Evolutionary conservation across 345 rosid species (phyloP).

Genomic region (Ceriops zippeliana): DNA sequence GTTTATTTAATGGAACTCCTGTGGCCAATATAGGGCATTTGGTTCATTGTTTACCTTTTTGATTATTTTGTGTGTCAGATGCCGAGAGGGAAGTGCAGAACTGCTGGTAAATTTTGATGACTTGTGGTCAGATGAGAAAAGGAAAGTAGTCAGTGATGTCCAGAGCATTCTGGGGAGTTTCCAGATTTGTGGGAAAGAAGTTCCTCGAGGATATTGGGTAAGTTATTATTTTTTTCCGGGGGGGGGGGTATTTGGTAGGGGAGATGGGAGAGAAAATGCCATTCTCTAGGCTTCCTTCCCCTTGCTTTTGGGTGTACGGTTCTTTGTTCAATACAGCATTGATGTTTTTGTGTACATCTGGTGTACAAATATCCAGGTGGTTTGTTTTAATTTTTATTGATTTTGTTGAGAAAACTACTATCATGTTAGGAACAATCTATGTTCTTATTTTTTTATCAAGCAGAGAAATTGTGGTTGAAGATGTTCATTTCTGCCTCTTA

Average conservation of each 20-base stretch:
- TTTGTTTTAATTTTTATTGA: too few species aligned
- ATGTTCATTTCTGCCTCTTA: not conserved
- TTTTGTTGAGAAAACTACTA: not conserved
- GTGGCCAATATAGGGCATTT: conserved; percentile 21
- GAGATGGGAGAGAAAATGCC: not conserved
- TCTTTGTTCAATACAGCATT: not conserved
- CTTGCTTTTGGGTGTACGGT: not conserved
- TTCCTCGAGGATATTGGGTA: conserved; percentile 98
- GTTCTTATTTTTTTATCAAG: conserved; percentile 7
- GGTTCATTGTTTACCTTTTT: conserved; percentile 26
- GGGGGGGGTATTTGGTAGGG: too few species aligned
- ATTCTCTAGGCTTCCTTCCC: not conserved
- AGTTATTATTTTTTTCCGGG: conserved; percentile 6
- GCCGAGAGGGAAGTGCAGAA: conserved; percentile 93
- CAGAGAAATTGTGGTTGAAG: not conserved
- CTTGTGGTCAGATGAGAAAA: conserved; percentile 48
- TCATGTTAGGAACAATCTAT: not conserved
- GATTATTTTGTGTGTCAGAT: conserved; percentile 48
- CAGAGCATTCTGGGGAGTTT: conserved; percentile 40
- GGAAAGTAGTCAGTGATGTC: conserved; percentile 27
- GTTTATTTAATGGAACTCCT: conserved; percentile 7
- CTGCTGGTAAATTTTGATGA: conserved; percentile 81
- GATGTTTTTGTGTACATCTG: not conserved
- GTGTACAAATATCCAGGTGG: too few species aligned
- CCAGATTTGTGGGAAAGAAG: conserved; percentile 85